phyloP scores from a whole-genome alignment of 345 rosid genomes.

The Melaleuca quinquenervia region DNA sequence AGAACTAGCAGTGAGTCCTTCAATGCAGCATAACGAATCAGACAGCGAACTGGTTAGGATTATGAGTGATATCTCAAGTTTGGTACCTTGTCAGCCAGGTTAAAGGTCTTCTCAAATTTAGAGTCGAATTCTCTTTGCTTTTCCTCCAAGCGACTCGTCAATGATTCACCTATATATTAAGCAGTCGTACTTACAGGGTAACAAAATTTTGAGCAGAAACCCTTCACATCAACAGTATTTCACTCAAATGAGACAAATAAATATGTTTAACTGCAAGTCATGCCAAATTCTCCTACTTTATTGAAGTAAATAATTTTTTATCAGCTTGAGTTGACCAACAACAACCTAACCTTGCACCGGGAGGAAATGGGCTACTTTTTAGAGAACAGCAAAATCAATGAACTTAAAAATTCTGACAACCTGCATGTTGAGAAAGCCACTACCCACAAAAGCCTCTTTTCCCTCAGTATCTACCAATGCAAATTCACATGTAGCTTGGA shows the following conservation, averaged over 20 bases:
- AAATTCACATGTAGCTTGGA: not conserved
- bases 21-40: not conserved
- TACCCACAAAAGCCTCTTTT: not conserved
- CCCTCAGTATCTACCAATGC: not conserved
- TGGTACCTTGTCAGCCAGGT: conserved; percentile 49
- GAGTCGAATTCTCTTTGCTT: conserved; percentile 59
- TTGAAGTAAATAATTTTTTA: not conserved
- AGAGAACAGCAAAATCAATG: not conserved
- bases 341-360: not conserved
- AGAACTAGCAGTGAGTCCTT: not conserved
- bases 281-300: not conserved
- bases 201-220: not conserved
- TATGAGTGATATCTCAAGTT: not conserved
- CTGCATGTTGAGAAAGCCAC: not conserved
- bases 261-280: not conserved
- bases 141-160: conserved; percentile 44
- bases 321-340: not conserved
- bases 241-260: not conserved
- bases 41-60: not conserved
- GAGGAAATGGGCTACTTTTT: not conserved
- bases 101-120: conserved; percentile 49
- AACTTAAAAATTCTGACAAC: not conserved
- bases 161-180: conserved; percentile 24
- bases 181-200: not conserved
- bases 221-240: not conserved